Base-by-base conservation (phyloP, 164 flowering plant species). In the Magnolia changhungtana region DNA sequence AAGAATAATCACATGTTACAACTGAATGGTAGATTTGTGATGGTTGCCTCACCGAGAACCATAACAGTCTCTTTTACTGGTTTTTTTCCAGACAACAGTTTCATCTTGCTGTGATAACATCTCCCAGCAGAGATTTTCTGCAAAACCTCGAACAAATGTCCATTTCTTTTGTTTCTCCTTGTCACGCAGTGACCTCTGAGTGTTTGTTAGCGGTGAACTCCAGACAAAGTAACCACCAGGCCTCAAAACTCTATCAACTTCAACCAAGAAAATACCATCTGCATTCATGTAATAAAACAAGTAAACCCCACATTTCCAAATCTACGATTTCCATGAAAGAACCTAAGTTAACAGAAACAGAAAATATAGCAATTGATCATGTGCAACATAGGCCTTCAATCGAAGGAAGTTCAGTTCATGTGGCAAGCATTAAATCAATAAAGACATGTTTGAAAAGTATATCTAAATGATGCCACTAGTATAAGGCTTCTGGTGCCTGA, bases 221-320 rank as follows among this genome's bases (percentile, higher is more conserved):
- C 98, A 96, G 71, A 94, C 99, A 84, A 94, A 96, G 80, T 92
- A 96, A 81, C 99, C 98, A 75, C 99, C 98, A 63, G 99, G 98
- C 84, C 86, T 89, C 82, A 96, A 80, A 75, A 96, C 89, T 85
- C 99, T 90, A 82, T 96, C 97, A 66, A 78, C 95, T 87, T 96
- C 99, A 80, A 93, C 77, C 78, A 96, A 82, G 85, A 83, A 81
- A 67, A 84, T 84, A 23, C 99, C 99, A 83, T 91, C 98, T 96
- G 95, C 76, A 83, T 59, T 75, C 78, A 69, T 69, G 73, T 64
- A 69, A 74, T 52, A 37, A 68, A 67, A 9, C 1, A 76, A 74
- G 45, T 75, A 7, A 45, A 70, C 21, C 45, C 37, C 71, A 23
- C 71, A 67, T 67, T 65, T 14, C 27, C 11, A 67, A 67, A 23